These are phyloP conservation scores for Alternaria ethzedia DNA, from an alignment of 2,329 filamentous ascomycete genomes.

Conservation along the genomic window DNA sequence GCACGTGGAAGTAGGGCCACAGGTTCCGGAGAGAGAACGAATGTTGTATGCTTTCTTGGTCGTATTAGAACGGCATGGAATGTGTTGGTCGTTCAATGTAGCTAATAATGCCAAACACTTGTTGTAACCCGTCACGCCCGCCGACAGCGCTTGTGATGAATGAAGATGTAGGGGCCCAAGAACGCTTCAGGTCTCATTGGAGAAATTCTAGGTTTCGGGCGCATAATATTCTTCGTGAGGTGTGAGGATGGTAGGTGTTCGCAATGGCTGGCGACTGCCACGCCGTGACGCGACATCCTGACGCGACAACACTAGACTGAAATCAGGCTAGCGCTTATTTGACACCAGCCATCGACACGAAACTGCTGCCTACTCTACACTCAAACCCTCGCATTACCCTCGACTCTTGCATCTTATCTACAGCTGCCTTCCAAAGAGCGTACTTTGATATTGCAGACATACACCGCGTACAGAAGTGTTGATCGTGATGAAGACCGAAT, in stretches of 20 bases:
- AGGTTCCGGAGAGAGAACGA: no score
- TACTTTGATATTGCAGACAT: not conserved
- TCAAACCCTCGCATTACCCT: not conserved
- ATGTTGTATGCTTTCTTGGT: not conserved
- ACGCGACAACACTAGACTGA: not conserved
- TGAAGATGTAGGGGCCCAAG: no score
- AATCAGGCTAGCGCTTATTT: not conserved
- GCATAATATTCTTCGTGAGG: not conserved
- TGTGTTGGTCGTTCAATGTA: not conserved
- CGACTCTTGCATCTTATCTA: not conserved
- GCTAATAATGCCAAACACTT: not conserved
- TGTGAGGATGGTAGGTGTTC: not conserved
- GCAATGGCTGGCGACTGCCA: not conserved
- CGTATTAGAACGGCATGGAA: not conserved
- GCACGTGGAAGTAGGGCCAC: constrained; percentile 29
- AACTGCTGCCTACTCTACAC: not conserved
- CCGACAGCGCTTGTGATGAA: not conserved
- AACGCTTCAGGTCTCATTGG: no score
- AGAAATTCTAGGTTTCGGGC: accelerated
- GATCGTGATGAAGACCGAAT: not conserved
- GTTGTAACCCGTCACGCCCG: not conserved
- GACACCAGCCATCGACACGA: not conserved
- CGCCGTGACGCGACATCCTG: not conserved
- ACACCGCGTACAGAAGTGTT: not conserved
- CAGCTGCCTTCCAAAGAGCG: not conserved